Conservation (phyloP, 208 protist species). For the Blastocrithidia nonstop region DNA sequence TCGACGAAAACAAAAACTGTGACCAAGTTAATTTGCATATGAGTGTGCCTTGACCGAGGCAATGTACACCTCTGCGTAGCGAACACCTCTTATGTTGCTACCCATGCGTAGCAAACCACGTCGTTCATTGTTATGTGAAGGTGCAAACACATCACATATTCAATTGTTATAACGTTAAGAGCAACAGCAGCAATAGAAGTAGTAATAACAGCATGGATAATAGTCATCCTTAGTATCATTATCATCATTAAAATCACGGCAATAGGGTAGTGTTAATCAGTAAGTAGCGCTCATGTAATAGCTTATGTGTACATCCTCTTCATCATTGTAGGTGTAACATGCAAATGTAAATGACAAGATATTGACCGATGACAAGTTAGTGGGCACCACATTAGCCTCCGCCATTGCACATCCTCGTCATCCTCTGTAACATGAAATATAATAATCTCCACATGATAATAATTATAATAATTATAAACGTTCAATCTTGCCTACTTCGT, state of each 20-base stretch:
- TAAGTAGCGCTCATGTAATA: constrained; percentile 12
- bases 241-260: constrained; percentile 4
- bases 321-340: too few species aligned
- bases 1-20: constrained; percentile 63
- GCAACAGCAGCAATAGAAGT: background rate
- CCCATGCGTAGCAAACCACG: constrained; percentile 14
- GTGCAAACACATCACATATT: constrained; percentile 11
- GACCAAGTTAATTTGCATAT: constrained; percentile 42
- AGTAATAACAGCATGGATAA: constrained; percentile 1
- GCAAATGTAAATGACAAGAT: too few species aligned
- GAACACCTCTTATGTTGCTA: constrained; percentile 33
- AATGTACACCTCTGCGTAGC: constrained; percentile 51
- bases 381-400: constrained; percentile 38
- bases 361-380: constrained; percentile 23
- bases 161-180: constrained; percentile 13
- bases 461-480: background rate
- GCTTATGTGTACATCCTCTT: too few species aligned
- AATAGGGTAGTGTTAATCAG: constrained; percentile 7
- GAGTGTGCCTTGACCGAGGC: constrained; percentile 39
- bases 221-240: background rate
- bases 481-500: constrained; percentile 13
- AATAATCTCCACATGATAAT: constrained; percentile 9
- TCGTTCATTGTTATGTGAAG: constrained; percentile 22
- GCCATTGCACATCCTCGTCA: constrained; percentile 17
- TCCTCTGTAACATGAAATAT: constrained; percentile 26